Evolutionary conservation across 1,284 basidiomycete genomes (phyloP).

Genomic region (Ustanciosporium gigantosporum): DNA sequence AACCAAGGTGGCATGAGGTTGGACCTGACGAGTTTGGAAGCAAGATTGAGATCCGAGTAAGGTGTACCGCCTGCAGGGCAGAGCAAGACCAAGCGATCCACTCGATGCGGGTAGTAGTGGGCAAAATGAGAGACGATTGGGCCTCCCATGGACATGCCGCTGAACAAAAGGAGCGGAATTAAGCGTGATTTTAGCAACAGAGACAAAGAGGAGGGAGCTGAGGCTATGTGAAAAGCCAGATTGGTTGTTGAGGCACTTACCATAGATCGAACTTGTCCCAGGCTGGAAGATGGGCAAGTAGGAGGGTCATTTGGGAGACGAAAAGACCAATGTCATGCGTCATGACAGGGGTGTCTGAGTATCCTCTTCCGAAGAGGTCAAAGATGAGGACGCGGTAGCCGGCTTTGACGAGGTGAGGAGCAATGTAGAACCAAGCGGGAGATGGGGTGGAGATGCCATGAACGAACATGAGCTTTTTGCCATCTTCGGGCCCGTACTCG

Average conservation of each 20-base stretch:
- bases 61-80: constrained; percentile 39
- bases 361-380: constrained; percentile 38
- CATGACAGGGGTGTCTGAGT: constrained; percentile 33
- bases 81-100: constrained; percentile 28
- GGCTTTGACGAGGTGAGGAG: constrained; percentile 22
- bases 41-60: constrained; percentile 10
- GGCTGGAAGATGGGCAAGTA: constrained; percentile 27
- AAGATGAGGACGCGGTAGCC: constrained; percentile 38
- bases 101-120: constrained; percentile 31
- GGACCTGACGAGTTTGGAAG: constrained; percentile 28
- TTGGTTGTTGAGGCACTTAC: neutral
- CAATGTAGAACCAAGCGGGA: constrained; percentile 25
- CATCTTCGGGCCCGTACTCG: constrained; percentile 43
- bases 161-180: no score
- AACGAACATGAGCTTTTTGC: constrained; percentile 50
- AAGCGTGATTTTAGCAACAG: neutral
- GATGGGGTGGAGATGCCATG: constrained; percentile 50
- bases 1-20: constrained; percentile 21
- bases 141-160: constrained; percentile 38
- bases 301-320: constrained; percentile 35
- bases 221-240: neutral
- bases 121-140: constrained; percentile 34
- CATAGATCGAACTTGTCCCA: constrained; percentile 38
- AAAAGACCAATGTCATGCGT: constrained; percentile 33
- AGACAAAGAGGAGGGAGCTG: neutral